A percentile compares a stretch with the other conserved stretches of the same genome.
These are phyloP conservation scores for Alternaria metachromatica DNA, from an alignment of 2,329 filamentous ascomycete genomes.

Conservation along the genomic window DNA sequence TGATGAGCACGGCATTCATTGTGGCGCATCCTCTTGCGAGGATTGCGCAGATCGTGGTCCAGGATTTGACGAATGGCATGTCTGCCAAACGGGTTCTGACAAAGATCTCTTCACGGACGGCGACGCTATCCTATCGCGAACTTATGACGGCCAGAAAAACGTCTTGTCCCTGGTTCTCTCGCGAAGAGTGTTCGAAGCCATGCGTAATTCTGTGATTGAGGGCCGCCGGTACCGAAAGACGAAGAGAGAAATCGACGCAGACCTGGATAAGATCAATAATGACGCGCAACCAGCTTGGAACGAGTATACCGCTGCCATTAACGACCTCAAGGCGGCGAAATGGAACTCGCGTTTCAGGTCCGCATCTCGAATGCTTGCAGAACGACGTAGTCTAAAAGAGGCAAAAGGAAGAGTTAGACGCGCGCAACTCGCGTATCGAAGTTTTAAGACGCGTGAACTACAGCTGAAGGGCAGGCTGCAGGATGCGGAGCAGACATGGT, in stretches of 20 bases:
- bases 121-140: not conserved
- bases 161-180: not conserved
- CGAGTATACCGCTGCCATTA: not conserved
- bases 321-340: not conserved
- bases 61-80: not conserved
- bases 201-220: not conserved
- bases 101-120: not conserved
- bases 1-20: not conserved
- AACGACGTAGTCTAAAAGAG: too few species aligned
- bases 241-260: not conserved
- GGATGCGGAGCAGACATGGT: not conserved
- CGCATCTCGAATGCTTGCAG: too few species aligned
- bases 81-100: not conserved
- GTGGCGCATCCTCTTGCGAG: not conserved
- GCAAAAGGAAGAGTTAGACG: not conserved
- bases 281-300: not conserved
- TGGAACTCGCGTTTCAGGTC: too few species aligned
- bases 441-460: not conserved
- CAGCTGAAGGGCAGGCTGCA: not conserved
- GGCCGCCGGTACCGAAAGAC: not conserved
- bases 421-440: not conserved
- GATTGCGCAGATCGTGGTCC: not conserved
- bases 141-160: not conserved
- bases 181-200: fast-evolving
- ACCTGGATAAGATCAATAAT: not conserved